Evolutionary conservation across 148 eudicot species (phyloP), one percentile per base, ranked within the genome.

Genomic region (Camellia lanceoleosa): DNA sequence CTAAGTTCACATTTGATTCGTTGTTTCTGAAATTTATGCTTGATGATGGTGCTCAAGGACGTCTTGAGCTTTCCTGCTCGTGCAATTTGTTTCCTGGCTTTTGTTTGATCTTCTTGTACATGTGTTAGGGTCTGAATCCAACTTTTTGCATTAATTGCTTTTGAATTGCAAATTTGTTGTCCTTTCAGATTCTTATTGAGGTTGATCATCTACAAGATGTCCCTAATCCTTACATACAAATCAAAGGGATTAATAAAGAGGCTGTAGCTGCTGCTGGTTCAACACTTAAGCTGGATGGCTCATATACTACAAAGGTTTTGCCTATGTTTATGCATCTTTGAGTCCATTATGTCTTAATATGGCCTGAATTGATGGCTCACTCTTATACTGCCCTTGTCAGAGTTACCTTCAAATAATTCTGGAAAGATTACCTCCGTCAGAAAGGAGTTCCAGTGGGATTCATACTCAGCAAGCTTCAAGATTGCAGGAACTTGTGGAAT

Each of bases 151-250:
- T 18, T 14, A 67, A 41, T 58, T 54, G 41, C 59, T 42, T 47
- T 20, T 73, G 16, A 68, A 55, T 60, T 64, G 19, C 12, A 54
- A 19, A 19, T n/a, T 47, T 42, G 18, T 75, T 78, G 41, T 80
- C 62, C 6, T 73, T 81, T 71, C 81, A 96, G 99, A 90, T 96
- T 85, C 95, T 96, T 58, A 87, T 96, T 64, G 99, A 96, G 88
- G 97, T 93, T 79, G 99, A 96, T 86, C 92, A 90, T 84, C 81
- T 96, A 66, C 97, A 90, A 89, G 97, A 93, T 82, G 92, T 91
- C 55, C 83, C 98, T 67, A 90, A 85, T 83, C 94, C 98, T 80
- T 96, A 92, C 82, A 76, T 96, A 76, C 99, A 96, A 88, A 96
- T 96, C 60, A 96, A 96, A 81, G 99, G 98, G 79, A 87, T 88